These are phyloP conservation scores for Ustilaginoidea virens DNA, from an alignment of 2,329 filamentous ascomycete genomes.

Conservation along the genomic window DNA sequence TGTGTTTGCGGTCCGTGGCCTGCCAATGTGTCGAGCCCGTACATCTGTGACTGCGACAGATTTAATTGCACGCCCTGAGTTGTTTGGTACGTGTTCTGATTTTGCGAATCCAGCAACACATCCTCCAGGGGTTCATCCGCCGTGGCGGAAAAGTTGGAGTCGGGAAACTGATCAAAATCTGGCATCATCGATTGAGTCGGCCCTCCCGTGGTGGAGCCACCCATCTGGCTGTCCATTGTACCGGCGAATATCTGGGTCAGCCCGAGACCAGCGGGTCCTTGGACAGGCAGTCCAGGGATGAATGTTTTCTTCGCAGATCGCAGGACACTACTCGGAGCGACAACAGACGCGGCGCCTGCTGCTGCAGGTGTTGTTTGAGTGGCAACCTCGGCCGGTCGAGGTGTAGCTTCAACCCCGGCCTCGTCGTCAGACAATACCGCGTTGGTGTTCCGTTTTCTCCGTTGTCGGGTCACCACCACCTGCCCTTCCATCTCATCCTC, in stretches of 20 bases:
- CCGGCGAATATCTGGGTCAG: slow-evolving; percentile 84
- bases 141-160: slow-evolving; percentile 46
- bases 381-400: slow-evolving; percentile 25
- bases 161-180: slow-evolving; percentile 38
- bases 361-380: slow-evolving; percentile 25
- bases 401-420: slow-evolving; percentile 29
- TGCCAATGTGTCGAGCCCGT: slow-evolving; percentile 41
- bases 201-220: slow-evolving; percentile 9
- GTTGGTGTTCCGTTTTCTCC: slow-evolving; percentile 33
- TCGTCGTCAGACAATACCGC: slow-evolving; percentile 48
- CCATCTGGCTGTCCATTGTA: slow-evolving; percentile 54
- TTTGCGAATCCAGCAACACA: slow-evolving; percentile 30
- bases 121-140: slow-evolving; percentile 38
- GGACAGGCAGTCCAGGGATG: slow-evolving; percentile 51
- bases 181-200: slow-evolving; percentile 37
- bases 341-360: slow-evolving; percentile 31
- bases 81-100: slow-evolving; percentile 16
- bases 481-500: slow-evolving; percentile 17
- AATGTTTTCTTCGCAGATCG: slow-evolving; percentile 54
- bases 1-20: slow-evolving; percentile 38
- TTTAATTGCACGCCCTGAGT: slow-evolving; percentile 36
- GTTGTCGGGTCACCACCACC: slow-evolving; percentile 21
- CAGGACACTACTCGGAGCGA: slow-evolving; percentile 47
- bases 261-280: slow-evolving; percentile 49
- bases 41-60: slow-evolving; percentile 45